Conservation (phyloP, 768 basidiomycete genomes). For the Rhodotorula kratochvilovae region DNA sequence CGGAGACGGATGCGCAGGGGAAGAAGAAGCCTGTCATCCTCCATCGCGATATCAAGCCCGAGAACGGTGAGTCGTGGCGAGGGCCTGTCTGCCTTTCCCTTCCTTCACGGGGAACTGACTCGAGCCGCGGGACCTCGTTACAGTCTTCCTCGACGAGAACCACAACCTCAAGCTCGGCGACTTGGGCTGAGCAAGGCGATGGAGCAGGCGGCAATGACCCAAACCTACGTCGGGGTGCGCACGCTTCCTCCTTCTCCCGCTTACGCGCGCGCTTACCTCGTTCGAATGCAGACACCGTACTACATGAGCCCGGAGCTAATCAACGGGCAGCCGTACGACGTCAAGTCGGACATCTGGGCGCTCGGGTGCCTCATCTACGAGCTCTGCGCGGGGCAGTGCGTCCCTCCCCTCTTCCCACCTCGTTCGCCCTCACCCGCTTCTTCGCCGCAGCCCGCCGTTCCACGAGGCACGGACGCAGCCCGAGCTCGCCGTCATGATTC, state of each 20-base stretch:
- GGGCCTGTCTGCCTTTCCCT: too few species aligned
- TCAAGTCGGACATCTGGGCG: conserved; percentile 98
- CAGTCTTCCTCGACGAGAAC: conserved; percentile 82
- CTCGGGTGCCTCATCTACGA: conserved; percentile 95
- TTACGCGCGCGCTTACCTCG: too few species aligned
- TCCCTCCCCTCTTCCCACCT: not conserved
- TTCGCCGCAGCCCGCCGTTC: conserved; percentile 62
- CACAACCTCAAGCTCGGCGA: conserved; percentile 93
- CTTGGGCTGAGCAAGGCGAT: conserved; percentile 90
- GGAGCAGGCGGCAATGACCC: conserved; percentile 79
- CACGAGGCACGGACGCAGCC: conserved; percentile 86
- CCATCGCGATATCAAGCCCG: conserved; percentile 93
- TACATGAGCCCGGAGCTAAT: conserved; percentile 99
- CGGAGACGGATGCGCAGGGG: conserved; percentile 39
- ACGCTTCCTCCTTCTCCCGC: conserved; percentile 45
- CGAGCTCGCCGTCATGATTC: conserved; percentile 75
- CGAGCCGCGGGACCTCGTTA: too few species aligned
- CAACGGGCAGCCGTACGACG: conserved; percentile 94
- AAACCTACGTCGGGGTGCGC: conserved; percentile 92
- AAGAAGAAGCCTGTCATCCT: conserved; percentile 55
- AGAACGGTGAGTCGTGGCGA: conserved; percentile 66
- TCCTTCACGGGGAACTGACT: not conserved
- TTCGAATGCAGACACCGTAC: conserved; percentile 74
- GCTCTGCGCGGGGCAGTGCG: conserved; percentile 76
- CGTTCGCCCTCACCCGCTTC: fast-evolving